Base-by-base conservation (phyloP, 1,139 yeast genomes). In the Debaryomyces sp. region DNA sequence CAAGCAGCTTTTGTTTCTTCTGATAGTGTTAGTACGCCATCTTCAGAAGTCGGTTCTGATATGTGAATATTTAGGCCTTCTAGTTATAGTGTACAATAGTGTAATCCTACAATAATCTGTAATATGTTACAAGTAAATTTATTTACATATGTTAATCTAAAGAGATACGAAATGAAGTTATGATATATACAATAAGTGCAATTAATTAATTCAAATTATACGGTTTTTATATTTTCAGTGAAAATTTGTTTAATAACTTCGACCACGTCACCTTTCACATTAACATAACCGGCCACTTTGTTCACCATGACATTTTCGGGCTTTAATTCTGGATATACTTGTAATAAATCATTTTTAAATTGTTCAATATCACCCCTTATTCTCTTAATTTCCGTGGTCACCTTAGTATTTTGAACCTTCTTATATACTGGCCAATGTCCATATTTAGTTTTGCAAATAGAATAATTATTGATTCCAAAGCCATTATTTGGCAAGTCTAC, bases 381-480 rank as follows among this genome's bases (percentile, higher is more conserved):
- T 54, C 81, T 79, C 62, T 84, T 83, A 41, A 87, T 74, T 60
- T 86, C 89, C 1, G 94, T 87, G 50, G 74, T 73, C 30, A 69
- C 64, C 48, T 78, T 79, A 26, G 84, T 80, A 48, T 81, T 77
- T 68, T 73, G 79, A 49, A 75, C 63, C 52, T 84, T 85, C 51
- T 77, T 73, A 64, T 87, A 87, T 1, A 87, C 85, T 26, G 94
- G 94, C 67, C 89, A 73, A 61, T 85, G 84, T 5, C 88, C 87
- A 47, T 71, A 76, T 23, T 76, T 68, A 9, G 88, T 75, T 64
- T 85, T 82, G 37, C 72, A 66, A 32, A 87, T 68, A 59, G 62
- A 69, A 63, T 87, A 87, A 38, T 66, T 66, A 7, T 68, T 60
- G 21, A 61, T 58, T 8, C 82, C 85, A 56, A 80, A 80, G 2